Conservation (phyloP, 192 early-diverging fungal genomes). For the Coemansia asiatica region DNA sequence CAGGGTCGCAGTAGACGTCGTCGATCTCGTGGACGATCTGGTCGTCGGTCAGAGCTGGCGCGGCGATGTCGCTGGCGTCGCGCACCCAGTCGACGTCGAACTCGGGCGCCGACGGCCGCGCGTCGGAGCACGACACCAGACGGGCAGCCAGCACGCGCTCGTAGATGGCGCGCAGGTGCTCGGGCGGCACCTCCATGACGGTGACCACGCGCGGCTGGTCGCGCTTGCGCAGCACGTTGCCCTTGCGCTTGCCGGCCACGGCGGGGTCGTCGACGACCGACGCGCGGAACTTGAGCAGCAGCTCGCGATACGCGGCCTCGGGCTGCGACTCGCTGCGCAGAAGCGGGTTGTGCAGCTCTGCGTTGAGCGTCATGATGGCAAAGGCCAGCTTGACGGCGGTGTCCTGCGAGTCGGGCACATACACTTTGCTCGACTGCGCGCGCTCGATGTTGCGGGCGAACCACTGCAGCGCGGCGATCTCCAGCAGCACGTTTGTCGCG, state of each 20-base stretch:
- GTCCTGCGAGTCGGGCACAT: conserved; percentile 52
- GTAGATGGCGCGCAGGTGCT: conserved; percentile 37
- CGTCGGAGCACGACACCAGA: conserved; percentile 49
- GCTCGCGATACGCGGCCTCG: conserved; percentile 45
- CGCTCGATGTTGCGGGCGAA: conserved; percentile 39
- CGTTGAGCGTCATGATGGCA: conserved; percentile 55
- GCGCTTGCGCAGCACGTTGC: conserved; percentile 57
- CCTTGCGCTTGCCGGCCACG: conserved; percentile 49
- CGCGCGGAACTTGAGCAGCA: conserved; percentile 49
- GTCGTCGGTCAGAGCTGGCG: conserved; percentile 41
- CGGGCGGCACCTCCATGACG: conserved; percentile 54
- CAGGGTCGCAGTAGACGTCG: conserved; percentile 56
- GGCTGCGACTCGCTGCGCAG: conserved; percentile 40
- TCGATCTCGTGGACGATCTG: conserved; percentile 42
- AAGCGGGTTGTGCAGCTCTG: conserved; percentile 55
- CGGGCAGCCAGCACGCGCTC: conserved; percentile 45
- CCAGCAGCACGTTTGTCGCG: conserved; percentile 47
- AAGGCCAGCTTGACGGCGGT: conserved; percentile 52
- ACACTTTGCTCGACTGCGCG: conserved; percentile 22
- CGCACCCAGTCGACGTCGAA: conserved; percentile 53
- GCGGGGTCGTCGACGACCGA: conserved; percentile 56
- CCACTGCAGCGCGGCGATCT: conserved; percentile 54
- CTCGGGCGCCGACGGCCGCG: conserved; percentile 46
- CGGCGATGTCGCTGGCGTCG: conserved; percentile 27
- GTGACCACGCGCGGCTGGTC: conserved; percentile 56